phyloP scores from a whole-genome alignment of 2,329 filamentous ascomycete genomes.

The Cladosporium sphaerospermum region DNA sequence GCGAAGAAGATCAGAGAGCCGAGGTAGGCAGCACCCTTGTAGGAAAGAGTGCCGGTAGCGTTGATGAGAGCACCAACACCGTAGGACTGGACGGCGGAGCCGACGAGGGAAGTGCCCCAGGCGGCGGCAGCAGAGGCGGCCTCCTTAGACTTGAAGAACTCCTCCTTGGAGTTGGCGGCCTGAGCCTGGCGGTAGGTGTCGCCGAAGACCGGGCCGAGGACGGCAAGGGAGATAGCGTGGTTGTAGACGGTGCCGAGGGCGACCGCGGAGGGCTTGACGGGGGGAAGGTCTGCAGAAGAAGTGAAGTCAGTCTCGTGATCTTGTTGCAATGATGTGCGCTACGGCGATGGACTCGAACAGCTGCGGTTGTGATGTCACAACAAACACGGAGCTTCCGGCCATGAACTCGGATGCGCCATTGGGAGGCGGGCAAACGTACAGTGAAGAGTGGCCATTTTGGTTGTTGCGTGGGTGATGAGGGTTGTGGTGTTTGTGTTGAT shows the following conservation, averaged over 20 bases:
- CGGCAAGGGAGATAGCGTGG: constrained; percentile 81
- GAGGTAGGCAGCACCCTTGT: constrained; percentile 95
- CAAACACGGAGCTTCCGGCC: constrained; percentile 3
- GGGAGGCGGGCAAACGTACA: constrained; percentile 41
- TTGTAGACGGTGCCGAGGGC: constrained; percentile 94
- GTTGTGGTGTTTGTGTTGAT: constrained; percentile 4
- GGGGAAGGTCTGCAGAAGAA: constrained; percentile 53
- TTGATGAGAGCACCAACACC: constrained; percentile 54
- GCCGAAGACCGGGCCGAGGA: constrained; percentile 85
- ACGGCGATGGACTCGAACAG: not conserved
- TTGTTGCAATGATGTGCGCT: constrained; percentile 2
- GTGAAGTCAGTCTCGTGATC: constrained; percentile 1
- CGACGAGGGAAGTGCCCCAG: constrained; percentile 84
- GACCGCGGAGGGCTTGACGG: constrained; percentile 97
- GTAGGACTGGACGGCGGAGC: constrained; percentile 62
- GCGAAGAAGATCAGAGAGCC: constrained; percentile 88
- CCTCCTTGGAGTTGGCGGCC: constrained; percentile 87
- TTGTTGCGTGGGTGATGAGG: constrained; percentile 9
- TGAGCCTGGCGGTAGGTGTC: constrained; percentile 92
- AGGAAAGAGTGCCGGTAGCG: constrained; percentile 87
- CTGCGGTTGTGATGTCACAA: constrained; percentile 1
- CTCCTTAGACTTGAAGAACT: constrained; percentile 92
- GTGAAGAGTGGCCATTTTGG: constrained; percentile 51
- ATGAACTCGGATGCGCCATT: not conserved
- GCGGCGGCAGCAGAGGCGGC: constrained; percentile 78